Conservation (phyloP, 176 grass and related monocot genomes). For the Alopecurus myosuroides region DNA sequence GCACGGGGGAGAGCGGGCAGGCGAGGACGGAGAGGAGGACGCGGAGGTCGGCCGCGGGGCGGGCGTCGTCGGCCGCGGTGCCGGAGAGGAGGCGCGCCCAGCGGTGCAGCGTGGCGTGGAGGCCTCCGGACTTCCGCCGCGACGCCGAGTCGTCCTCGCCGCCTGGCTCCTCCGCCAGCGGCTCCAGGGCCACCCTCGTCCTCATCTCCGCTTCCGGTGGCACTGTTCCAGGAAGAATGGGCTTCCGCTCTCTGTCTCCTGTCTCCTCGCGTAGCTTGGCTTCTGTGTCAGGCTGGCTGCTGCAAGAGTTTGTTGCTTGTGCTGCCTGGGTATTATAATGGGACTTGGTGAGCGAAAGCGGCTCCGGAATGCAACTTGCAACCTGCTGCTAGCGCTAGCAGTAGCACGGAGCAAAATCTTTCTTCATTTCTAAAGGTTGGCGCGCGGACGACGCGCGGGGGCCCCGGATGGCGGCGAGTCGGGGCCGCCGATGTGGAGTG, state of each 20-base stretch:
- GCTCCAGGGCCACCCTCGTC: slow-evolving; percentile 64
- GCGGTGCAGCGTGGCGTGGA: slow-evolving; percentile 44
- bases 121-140: slow-evolving; percentile 20
- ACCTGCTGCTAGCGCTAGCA: background rate
- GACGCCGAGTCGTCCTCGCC: slow-evolving; percentile 45
- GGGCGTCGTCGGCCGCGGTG: slow-evolving; percentile 18
- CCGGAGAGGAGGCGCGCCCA: slow-evolving; percentile 48
- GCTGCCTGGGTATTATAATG: slow-evolving; percentile 25
- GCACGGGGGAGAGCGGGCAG: slow-evolving; percentile 92
- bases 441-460: background rate
- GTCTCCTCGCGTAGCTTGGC: background rate
- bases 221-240: background rate
- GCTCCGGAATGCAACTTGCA: background rate
- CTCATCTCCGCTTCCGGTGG: slow-evolving; percentile 12
- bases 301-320: slow-evolving; percentile 14
- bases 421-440: background rate
- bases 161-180: slow-evolving; percentile 92
- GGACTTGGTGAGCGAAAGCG: background rate
- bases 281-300: slow-evolving; percentile 27
- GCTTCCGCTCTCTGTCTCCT: background rate
- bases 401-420: background rate
- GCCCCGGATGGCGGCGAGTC: accelerated
- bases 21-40: slow-evolving; percentile 89
- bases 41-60: slow-evolving; percentile 54
- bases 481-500: background rate